phyloP scores from a whole-genome alignment of 1,139 yeast genomes.

The Arxiozyma slooffiae region DNA sequence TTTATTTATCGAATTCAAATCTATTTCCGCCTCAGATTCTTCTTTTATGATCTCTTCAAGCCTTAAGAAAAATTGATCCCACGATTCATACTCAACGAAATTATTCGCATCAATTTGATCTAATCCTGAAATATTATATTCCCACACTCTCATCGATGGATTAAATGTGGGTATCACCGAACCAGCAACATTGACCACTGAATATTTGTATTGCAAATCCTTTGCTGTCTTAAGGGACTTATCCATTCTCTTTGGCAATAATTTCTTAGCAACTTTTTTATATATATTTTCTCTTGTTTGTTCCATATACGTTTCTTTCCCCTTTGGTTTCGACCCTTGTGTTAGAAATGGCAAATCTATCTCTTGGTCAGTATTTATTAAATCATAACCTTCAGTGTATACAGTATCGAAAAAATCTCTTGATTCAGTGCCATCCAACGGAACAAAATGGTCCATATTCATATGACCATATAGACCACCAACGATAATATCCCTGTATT shows the following conservation, averaged over 20 bases:
- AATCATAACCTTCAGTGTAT: conserved; percentile 19
- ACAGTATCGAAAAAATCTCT: conserved; percentile 33
- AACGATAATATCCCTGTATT: conserved; percentile 68
- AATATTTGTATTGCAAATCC: conserved; percentile 45
- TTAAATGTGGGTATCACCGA: conserved; percentile 81
- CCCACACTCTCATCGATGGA: conserved; percentile 79
- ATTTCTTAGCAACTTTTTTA: conserved; percentile 28
- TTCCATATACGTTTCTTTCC: conserved; percentile 55
- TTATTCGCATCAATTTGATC: conserved; percentile 14
- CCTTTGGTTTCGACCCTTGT: conserved; percentile 54
- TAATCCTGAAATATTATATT: conserved; percentile 59
- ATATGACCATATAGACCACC: conserved; percentile 84
- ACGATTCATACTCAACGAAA: conserved; percentile 31
- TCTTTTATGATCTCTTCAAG: conserved; percentile 32
- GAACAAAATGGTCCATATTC: conserved; percentile 79
- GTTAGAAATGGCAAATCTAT: conserved; percentile 28
- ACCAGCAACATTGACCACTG: conserved; percentile 60
- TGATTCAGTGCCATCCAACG: conserved; percentile 62
- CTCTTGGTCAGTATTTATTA: conserved; percentile 11
- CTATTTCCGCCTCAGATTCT: conserved; percentile 6
- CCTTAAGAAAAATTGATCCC: conserved; percentile 48
- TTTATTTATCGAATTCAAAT: conserved; percentile 22
- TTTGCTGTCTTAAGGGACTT: conserved; percentile 33
- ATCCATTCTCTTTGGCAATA: conserved; percentile 12
- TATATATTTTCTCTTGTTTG: conserved; percentile 44